Percentiles rank a stretch among this genome's conserved stretches.
Conservation (phyloP, 495 filamentous ascomycete species). For the Penicillium pancosmium region DNA sequence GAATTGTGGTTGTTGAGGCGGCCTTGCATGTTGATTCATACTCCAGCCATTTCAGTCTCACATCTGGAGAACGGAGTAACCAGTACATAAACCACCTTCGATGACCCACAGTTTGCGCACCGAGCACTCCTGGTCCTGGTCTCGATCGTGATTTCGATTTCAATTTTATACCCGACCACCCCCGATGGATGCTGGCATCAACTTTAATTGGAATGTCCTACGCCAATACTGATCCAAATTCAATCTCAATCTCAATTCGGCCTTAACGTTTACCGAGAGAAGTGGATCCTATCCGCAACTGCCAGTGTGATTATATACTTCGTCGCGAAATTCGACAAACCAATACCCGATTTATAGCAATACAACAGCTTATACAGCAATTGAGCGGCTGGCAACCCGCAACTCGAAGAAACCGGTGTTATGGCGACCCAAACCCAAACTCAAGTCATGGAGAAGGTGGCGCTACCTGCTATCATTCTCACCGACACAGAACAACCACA, state of each 20-base stretch:
- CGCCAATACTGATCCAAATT: constrained; percentile 7
- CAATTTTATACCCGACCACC: constrained; percentile 9
- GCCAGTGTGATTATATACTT: too few species aligned
- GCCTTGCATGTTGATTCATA: constrained; percentile 7
- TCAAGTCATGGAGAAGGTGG: too few species aligned
- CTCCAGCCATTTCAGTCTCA: constrained; percentile 5
- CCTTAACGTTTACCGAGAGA: background rate
- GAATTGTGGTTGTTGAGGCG: background rate
- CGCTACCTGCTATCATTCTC: too few species aligned
- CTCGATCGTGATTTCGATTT: constrained; percentile 18
- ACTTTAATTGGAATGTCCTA: constrained; percentile 12
- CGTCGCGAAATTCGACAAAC: too few species aligned
- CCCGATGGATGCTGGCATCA: constrained; percentile 21
- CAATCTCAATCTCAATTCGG: background rate
- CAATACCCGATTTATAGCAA: too few species aligned
- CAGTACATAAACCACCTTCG: background rate
- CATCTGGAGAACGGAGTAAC: background rate
- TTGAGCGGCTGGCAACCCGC: too few species aligned
- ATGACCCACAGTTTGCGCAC: background rate
- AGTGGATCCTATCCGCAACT: background rate
- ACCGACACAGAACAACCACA: constrained; percentile 7
- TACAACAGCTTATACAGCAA: too few species aligned
- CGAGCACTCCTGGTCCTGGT: constrained; percentile 2
- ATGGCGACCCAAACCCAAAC: too few species aligned
- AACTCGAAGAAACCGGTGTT: too few species aligned